phyloP scores from a whole-genome alignment of 306 rosid species.

The Inga leiocalycina region DNA sequence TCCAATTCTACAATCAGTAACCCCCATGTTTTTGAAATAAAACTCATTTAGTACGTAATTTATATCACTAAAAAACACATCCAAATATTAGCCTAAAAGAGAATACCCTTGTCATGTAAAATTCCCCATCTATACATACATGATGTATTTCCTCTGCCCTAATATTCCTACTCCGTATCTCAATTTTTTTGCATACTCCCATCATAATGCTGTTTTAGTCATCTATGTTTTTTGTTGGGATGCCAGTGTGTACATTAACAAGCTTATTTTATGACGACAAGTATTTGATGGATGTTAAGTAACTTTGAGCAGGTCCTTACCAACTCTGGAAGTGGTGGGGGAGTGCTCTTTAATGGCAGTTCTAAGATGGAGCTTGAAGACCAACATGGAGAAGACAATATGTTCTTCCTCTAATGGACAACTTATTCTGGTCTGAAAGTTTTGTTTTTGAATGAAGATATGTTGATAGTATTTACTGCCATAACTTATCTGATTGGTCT shows the following conservation, averaged over 20 bases:
- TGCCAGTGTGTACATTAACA: conserved; percentile 20
- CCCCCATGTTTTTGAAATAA: neutral
- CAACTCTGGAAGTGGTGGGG: conserved; percentile 69
- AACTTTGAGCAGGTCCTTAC: conserved; percentile 68
- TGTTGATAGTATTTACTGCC: conserved; percentile 18
- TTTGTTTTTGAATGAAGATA: conserved; percentile 28
- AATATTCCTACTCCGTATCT: neutral
- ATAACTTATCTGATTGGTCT: conserved; percentile 22
- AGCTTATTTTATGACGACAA: neutral
- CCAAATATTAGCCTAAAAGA: neutral
- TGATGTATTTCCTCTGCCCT: neutral
- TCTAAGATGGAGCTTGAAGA: conserved; percentile 77
- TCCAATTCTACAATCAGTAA: neutral
- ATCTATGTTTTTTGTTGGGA: conserved; percentile 1
- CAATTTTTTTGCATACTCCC: neutral
- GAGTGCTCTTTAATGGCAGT: conserved; percentile 63
- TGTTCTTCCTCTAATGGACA: conserved; percentile 74
- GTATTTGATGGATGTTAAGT: conserved; percentile 25
- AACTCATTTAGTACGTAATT: neutral
- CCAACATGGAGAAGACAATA: conserved; percentile 67
- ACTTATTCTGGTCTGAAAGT: conserved; percentile 69
- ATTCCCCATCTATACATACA: neutral
- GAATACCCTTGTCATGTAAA: neutral
- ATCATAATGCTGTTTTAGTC: conserved; percentile 17
- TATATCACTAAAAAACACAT: neutral